Percentiles rank a stretch among this genome's conserved stretches.
These are phyloP conservation scores for Boletus insuetus DNA, from an alignment of 768 basidiomycete genomes.

Conservation along the genomic window DNA sequence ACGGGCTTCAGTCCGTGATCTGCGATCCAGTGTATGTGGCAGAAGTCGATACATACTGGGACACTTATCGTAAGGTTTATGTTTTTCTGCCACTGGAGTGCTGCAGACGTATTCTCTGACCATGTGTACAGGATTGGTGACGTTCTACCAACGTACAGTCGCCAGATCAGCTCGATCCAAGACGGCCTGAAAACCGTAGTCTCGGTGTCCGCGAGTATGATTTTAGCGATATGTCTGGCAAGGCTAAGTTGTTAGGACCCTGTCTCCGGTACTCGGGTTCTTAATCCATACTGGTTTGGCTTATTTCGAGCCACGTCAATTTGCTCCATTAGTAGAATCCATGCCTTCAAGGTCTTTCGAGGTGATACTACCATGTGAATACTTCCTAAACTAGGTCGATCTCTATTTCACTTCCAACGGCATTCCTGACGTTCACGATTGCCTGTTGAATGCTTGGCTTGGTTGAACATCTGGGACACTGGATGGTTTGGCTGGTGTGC, in stretches of 20 bases:
- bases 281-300: not conserved
- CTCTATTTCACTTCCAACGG: not conserved
- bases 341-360: not conserved
- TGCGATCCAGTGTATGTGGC: not conserved
- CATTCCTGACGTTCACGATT: not conserved
- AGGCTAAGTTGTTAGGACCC: not conserved
- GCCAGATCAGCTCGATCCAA: not conserved
- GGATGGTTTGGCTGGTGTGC: conserved; percentile 21
- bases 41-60: too few relatives aligned
- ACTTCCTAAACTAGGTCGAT: not conserved
- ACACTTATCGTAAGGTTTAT: not conserved
- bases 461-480: conserved; percentile 16
- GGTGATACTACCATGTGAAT: not conserved
- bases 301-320: not conserved
- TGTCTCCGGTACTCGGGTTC: not conserved
- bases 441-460: not conserved
- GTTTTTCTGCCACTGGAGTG: not conserved
- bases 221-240: not conserved
- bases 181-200: not conserved
- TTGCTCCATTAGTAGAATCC: not conserved
- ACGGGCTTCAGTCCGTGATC: not conserved
- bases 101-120: conserved; percentile 2
- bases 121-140: not conserved
- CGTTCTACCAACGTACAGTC: conserved; percentile 1
- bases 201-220: not conserved